Base-by-base conservation (phyloP, 805 yeast species). In the Scheffersomyces amazonensis region DNA sequence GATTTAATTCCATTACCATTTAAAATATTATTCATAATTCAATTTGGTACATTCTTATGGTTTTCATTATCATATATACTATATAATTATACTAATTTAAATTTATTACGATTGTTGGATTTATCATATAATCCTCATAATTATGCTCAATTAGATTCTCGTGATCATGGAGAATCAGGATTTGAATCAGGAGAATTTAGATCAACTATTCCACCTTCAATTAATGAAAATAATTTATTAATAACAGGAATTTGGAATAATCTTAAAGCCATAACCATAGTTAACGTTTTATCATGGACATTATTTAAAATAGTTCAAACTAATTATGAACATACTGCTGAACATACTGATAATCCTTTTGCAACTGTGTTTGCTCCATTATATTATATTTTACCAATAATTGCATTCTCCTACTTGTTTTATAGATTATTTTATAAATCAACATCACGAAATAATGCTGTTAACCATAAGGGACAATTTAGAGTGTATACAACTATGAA, bases 41-140 rank as follows among this genome's bases (percentile, higher is more conserved):
- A 75, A 40, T 35, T 70, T 3, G 84, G 83, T 4, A 52, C 73
- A 4, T 67, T 75, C 56, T 52, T 80, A 17, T 82, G 87, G 87
- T 67, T 62, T 32, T 37, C 64, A 31, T 69, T 76, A 36, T 60
- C 78, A 28, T 50, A 55, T 39, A 49, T 69, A 16, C 66, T 75
- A 39, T 56, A 56, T 37, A 48, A 47, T 11, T 56, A 55, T 21
- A 48, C 51, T 38, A 58, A 62, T 71, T 36, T 80, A 35, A 81
- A 80, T 52, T 58, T 79, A 17, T 49, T 64, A 31, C 64, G 53
- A 45, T 71, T 71, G 3, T 59, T 70, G 46, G 72, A 66, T 47
- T 60, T 66, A 31, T 63, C 72, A 11, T 69, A 68, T 38, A 56
- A 68, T 1, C 43, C 58, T 4, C 71, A 66, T 40, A 66, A 63